Conservation (phyloP, 345 rosid genomes). For the Citrus medica region DNA sequence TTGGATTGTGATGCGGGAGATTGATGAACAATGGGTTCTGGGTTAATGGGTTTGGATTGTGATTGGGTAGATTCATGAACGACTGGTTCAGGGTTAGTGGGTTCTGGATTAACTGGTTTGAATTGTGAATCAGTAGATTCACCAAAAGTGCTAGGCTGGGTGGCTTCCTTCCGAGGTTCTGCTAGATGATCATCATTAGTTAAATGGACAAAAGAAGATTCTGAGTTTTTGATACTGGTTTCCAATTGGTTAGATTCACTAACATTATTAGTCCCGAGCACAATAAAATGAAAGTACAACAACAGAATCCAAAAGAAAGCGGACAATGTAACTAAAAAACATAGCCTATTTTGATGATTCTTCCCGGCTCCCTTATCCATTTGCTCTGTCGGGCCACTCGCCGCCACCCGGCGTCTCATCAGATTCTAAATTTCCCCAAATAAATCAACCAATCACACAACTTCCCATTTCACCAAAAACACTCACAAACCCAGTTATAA, state of each 20-base stretch:
- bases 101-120: not conserved
- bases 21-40: too few relatives aligned
- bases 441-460: slow-evolving; percentile 6
- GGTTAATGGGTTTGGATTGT: slow-evolving; percentile 14
- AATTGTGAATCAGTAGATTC: slow-evolving; percentile 33
- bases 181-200: slow-evolving; percentile 12
- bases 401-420: slow-evolving; percentile 73
- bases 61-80: slow-evolving; percentile 18
- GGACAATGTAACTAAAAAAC: slow-evolving; percentile 49
- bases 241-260: slow-evolving; percentile 34
- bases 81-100: not conserved
- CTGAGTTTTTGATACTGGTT: slow-evolving; percentile 17
- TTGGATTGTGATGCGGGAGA: not conserved
- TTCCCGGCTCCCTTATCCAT: slow-evolving; percentile 67
- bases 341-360: slow-evolving; percentile 48
- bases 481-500: slow-evolving; percentile 12
- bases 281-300: slow-evolving; percentile 62
- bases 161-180: not conserved
- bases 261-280: slow-evolving; percentile 35
- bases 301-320: slow-evolving; percentile 65
- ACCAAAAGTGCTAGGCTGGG: slow-evolving; percentile 19
- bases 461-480: not conserved
- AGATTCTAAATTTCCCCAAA: slow-evolving; percentile 14
- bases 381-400: slow-evolving; percentile 28
- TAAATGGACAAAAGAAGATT: slow-evolving; percentile 24